Conservation (phyloP, 345 rosid species). For the Eucalyptus sideroxylon region DNA sequence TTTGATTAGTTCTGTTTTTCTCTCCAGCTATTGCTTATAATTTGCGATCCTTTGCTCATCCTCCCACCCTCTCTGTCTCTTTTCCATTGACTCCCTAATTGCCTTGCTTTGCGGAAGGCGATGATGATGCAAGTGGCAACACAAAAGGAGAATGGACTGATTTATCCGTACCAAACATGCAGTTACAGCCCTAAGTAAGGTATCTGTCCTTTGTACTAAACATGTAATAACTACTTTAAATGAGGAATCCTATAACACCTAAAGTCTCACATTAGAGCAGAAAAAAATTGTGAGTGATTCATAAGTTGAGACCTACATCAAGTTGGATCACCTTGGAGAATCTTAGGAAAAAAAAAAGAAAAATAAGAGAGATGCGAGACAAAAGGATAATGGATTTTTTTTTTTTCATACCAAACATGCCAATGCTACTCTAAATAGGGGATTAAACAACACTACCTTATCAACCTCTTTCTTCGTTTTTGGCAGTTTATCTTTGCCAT, state of each 20-base stretch:
- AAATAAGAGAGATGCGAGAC: no score
- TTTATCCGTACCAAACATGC: neutral
- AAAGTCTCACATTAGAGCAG: neutral
- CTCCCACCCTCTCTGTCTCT: neutral
- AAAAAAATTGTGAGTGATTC: no score
- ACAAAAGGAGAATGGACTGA: neutral
- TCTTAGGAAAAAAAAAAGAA: no score
- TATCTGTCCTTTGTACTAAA: neutral
- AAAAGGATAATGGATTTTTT: no score
- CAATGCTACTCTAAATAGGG: no score
- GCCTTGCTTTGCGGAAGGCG: no score
- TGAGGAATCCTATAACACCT: neutral
- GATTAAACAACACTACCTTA: no score
- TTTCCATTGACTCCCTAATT: neutral
- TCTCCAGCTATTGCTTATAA: neutral
- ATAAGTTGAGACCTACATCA: neutral
- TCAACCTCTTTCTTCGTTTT: no score
- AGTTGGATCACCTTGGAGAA: neutral
- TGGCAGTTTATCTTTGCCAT: no score
- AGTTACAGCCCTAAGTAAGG: neutral
- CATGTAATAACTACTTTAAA: neutral
- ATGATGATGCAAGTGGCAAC: neutral
- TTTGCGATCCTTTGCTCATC: neutral
- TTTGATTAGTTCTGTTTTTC: neutral
- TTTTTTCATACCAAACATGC: no score